phyloP scores from a whole-genome alignment of 2,329 filamentous ascomycete genomes.

The Graphium sp. region DNA sequence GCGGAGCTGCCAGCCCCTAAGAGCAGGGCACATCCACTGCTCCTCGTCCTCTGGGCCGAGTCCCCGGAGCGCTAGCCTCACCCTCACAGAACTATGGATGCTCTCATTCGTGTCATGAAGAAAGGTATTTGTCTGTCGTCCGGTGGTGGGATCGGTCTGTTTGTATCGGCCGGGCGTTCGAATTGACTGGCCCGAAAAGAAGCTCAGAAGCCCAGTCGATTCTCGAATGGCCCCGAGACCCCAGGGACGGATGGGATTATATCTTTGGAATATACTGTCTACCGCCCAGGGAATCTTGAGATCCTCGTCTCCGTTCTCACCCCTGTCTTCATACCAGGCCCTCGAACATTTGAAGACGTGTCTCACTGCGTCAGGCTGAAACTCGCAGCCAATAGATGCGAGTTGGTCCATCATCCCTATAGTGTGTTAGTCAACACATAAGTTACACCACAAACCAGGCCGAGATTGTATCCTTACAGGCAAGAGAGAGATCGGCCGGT shows the following conservation, averaged over 20 bases:
- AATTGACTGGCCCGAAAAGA: constrained; percentile 21
- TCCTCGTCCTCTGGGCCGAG: constrained; percentile 28
- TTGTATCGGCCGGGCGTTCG: constrained; percentile 31
- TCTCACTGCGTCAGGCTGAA: constrained; percentile 20
- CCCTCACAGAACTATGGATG: constrained; percentile 34
- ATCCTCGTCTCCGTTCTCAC: too few relatives aligned
- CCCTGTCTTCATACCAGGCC: too few relatives aligned
- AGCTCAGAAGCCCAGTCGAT: constrained; percentile 21
- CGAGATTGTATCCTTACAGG: too few relatives aligned
- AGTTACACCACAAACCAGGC: too few relatives aligned
- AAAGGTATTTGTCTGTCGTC: constrained; percentile 16
- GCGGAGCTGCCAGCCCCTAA: constrained; percentile 26
- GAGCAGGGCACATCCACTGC: constrained; percentile 27
- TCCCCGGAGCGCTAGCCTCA: constrained; percentile 32
- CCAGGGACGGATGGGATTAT: constrained; percentile 30
- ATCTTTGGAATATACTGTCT: constrained; percentile 26
- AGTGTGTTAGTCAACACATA: too few relatives aligned
- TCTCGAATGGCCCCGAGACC: constrained; percentile 25
- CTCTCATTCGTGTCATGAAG: constrained; percentile 36
- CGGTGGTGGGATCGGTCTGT: constrained; percentile 21
- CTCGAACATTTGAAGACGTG: too few relatives aligned
- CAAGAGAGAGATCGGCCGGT: constrained; percentile 19
- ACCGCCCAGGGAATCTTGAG: constrained; percentile 23
- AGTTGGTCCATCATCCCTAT: constrained; percentile 41
- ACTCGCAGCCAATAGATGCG: constrained; percentile 31